Base-by-base conservation (phyloP, 2,329 filamentous ascomycete genomes). In the Balansia obtecta region DNA sequence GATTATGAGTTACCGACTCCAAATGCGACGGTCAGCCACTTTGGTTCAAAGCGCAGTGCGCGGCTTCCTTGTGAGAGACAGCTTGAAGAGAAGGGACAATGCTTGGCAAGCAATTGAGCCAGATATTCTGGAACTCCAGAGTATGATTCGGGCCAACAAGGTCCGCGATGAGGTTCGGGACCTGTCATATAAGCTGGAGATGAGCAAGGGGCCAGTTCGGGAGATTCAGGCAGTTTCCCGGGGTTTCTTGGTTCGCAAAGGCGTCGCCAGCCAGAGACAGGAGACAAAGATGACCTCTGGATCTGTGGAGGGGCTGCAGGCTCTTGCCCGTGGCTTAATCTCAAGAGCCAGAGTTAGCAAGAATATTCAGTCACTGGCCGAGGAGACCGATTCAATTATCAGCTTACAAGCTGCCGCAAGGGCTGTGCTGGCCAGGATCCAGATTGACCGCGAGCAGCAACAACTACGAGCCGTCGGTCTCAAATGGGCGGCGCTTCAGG, bases 11-110 rank as follows among this genome's bases (percentile, higher is more conserved):
- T 96, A 96, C 67, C 80, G 86, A 45, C 71, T 93, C 51, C 80
- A 83, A 56, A 96, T 95, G 90, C 79, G 80, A 50, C 77, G 71
- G 18, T 95, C 95, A 61, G 87, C 90, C 2, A 72, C 86, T 30
- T 75, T 81, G 54, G 75, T 96, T 16, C 93, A 98, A 65, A 89
- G 88, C 54, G 76, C 81, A 6, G 79, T 80, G 3, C 82, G 91
- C 45, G 91, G 88, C 9, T 80, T 86, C 62, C 70, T 96, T 39
- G 75, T 83, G 22, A 81, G 93, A 53, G 76, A 72, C 47, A 75
- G 75, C 39, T 73, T 85, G 60, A 70, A 71, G 54, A 73, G 77
- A 40, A 80, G 82, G 53, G 80, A 88, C 57, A 68, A 78, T 50
- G 76, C 82, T 61, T 88, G 82, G 79, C 81, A 83, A 61, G 77